Evolutionary conservation across 352 stramenopile genomes (phyloP), one percentile per base, ranked within the genome.

Genomic region (Phytophthora cryptogea): DNA sequence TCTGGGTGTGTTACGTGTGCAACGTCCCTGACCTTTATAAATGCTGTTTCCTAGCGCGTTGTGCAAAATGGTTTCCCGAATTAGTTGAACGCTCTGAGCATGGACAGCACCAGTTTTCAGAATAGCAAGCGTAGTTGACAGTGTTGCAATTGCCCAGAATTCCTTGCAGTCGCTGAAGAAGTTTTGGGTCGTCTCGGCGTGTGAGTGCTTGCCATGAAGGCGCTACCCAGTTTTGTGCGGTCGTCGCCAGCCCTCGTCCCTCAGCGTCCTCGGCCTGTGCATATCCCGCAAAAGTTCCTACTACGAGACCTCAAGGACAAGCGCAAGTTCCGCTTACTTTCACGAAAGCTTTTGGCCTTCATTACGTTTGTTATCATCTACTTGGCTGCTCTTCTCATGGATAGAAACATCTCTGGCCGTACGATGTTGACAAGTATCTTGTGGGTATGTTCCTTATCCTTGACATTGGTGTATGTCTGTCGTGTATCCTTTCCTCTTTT

Each of bases 341-440:
- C 78, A 11, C 68, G 81, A 37, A 89, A 90, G 37, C 71, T 90
- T 11, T 67, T 73, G 0, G 65, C 78, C 5, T 90, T 90, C 44
- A 79, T 90, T 30, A 81, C 77, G 0, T 89, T 90, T 44, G 73
- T 88, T 33, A 55, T n/a, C 32, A 70, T 89, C 31, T 90, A 90
- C 62, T 61, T 88, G 35, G 57, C 72, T 0, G 78, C 81, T 23
- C 59, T 90, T 5, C 57, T 90, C 17, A 59, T 90, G 26, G 78
- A 90, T 42, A 76, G 81, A 55, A 89, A 90, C 59, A 88, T 90
- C 39, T 84, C 78, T 20, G 72, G 78, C 23, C 78, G 80, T 88
- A 76, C 31, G 78, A 77, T 5, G n/a, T 14, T 43, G 16, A 28
- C 20, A 5, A 23, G 36, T 17, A 3, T 26, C 7, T 27, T 43